Evolutionary conservation across 2,329 filamentous ascomycete genomes (phyloP), one percentile per base, ranked within the genome.

Genomic region (Fusarium haematococcum): DNA sequence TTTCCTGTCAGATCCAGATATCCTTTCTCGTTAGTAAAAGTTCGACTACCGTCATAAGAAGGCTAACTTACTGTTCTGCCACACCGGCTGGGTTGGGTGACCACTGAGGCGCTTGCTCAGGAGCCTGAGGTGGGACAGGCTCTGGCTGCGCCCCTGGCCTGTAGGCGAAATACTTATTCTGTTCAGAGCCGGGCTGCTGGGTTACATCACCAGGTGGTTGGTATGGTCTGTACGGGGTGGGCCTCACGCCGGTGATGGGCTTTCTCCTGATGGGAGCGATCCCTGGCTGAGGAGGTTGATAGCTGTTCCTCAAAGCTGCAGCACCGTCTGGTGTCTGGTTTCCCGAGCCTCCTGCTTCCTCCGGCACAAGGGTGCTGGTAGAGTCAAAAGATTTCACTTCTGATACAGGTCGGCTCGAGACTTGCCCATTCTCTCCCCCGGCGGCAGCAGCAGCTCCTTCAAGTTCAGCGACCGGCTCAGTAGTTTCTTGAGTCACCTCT

Each of bases 191-290:
- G 4, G 27, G 11, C 2, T 74, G 59, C 14, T 65, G 67, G 8
- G 58, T 30, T 1, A 39, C 60, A 3, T 58, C 68, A 5, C 59
- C 54, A 11, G 23, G 11, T 0, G 68, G 71, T 7, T 62, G 63
- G 37, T 71, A 71, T 5, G 71, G 71, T 6, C 30, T 74, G 33
- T 74, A 74, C 10, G 57, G 33, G 1, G 48, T 37, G 18, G 65
- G 23, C 1, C 66, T 63, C 2, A 32, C 27, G 4, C 63, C 50
- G 1, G 58, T 58, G n/a, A 74, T 69, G 4, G 71, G 71, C 5
- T 74, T 74, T 18, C 71, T 71, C 41, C 30, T 71, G 33, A 74
- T 74, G 1, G 68, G 71, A 3, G 37, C 59, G 6, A 39, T 32
- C 0, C 58, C 58, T 23, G 37, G 27, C 18, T 27, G 39, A 45